Evolutionary conservation across 768 basidiomycete species (phyloP).

Genomic region (Agaricus sinodeliciosus): DNA sequence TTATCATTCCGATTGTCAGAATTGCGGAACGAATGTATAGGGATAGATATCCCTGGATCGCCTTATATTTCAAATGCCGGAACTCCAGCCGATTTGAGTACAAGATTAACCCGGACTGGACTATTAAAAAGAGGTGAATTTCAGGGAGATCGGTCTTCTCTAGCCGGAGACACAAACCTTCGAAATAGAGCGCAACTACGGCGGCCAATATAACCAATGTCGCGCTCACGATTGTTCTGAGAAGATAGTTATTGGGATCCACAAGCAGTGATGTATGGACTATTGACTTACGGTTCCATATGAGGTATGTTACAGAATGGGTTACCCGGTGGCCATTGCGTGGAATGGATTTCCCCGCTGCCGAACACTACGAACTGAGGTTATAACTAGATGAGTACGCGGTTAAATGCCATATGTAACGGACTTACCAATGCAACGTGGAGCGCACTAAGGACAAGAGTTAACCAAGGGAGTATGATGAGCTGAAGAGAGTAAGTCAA

Average conservation of each 20-base stretch:
- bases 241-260: background rate
- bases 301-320: conserved; percentile 2
- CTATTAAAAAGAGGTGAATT: background rate
- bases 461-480: conserved; percentile 3
- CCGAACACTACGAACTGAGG: background rate
- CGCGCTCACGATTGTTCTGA: conserved; percentile 6
- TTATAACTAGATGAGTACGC: background rate
- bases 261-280: background rate
- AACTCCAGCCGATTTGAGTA: conserved; percentile 4
- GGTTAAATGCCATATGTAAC: background rate
- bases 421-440: conserved; percentile 2
- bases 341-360: background rate
- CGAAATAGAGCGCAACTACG: background rate
- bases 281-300: conserved; percentile 1
- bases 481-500: background rate
- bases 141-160: no score
- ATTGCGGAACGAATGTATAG: conserved; percentile 8
- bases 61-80: background rate
- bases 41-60: background rate
- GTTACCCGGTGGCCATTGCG: background rate
- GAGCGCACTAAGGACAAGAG: background rate
- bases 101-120: conserved; percentile 5
- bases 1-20: conserved; percentile 1
- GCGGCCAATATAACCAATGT: background rate
- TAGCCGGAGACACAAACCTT: background rate